These are phyloP conservation scores for Aquilaria yunnanensis DNA, from an alignment of 345 rosid species.

Conservation along the genomic window DNA sequence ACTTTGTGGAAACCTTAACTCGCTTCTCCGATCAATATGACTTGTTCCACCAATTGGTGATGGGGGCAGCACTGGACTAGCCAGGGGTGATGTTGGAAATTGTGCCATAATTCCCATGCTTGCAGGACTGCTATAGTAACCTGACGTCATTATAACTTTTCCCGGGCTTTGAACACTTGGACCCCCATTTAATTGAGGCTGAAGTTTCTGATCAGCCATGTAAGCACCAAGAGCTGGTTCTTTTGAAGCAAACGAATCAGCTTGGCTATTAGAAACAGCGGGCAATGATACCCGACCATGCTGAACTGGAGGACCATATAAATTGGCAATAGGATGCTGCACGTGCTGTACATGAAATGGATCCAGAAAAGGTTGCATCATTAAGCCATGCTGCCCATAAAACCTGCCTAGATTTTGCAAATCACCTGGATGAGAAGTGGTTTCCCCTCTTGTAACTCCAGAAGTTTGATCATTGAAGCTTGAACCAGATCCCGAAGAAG, in stretches of 20 bases:
- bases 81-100: conserved; percentile 58
- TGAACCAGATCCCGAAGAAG: conserved; percentile 30
- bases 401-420: conserved; percentile 36
- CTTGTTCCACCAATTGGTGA: conserved; percentile 56
- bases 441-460: conserved; percentile 34
- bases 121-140: conserved; percentile 44
- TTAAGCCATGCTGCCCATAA: conserved; percentile 45
- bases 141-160: conserved; percentile 30
- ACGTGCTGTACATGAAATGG: conserved; percentile 67
- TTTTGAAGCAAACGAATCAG: conserved; percentile 41
- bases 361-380: conserved; percentile 54
- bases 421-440: conserved; percentile 28
- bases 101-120: conserved; percentile 61
- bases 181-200: conserved; percentile 40
- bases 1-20: conserved; percentile 47
- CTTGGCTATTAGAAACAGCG: conserved; percentile 31
- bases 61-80: conserved; percentile 65
- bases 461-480: conserved; percentile 31
- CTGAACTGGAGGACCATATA: conserved; percentile 43
- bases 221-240: conserved; percentile 30
- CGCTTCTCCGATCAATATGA: conserved; percentile 52
- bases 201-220: conserved; percentile 50
- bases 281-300: conserved; percentile 28
- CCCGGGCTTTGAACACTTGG: conserved; percentile 42
- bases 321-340: conserved; percentile 57